Evolutionary conservation across 768 basidiomycete genomes (phyloP), one percentile per base, ranked within the genome.

Genomic region (Trametes punicea): DNA sequence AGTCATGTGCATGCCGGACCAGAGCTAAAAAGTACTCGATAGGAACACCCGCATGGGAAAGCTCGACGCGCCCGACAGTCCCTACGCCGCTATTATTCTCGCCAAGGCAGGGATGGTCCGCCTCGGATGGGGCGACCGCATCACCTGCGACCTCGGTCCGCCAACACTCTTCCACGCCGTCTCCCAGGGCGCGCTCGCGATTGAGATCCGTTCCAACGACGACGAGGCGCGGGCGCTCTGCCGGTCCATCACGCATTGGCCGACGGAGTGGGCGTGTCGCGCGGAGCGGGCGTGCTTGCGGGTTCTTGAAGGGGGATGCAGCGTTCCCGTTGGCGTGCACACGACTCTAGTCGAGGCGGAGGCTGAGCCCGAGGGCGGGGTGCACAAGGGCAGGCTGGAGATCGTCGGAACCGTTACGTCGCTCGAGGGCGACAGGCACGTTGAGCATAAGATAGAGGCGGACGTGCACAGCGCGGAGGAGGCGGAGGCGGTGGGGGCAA

Each of bases 271-370:
- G 86, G 73, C 67, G 51, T 91, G 88, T 65, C 74, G 80, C 23
- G 93, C 93, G 2, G 97, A 99, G 72, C 82, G 97, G 13, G 90
- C 88, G 1, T 88, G 90, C 70, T 75, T 98, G 60, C 78, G 87
- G n/a, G 85, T 87, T 21, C 77, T 98, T 49, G 97, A 98, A 71
- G 97, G 97, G 26, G 97, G 97, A 23, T 99, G 97, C 73, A 94
- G 91, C 59, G 95, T 99, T 0, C 96, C 96, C 2, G 94, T 99
- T 15, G 96, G 95, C 3, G 86, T 92, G 26, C 74, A 77, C 47
- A 85, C 83, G 26, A 72, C 68, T 42, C 69, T 88, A 4, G 69
- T 72, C 10, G 67, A 67, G 38, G 57, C 55, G 44, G 73, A 67
- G 23, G 75, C 70, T 0, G 73, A 67, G 16, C 56, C 31, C n/a